Percentiles rank a stretch among this genome's conserved stretches.
These are phyloP conservation scores for Clarireedia hainanense DNA, from an alignment of 2,329 filamentous ascomycete species.

Conservation along the genomic window DNA sequence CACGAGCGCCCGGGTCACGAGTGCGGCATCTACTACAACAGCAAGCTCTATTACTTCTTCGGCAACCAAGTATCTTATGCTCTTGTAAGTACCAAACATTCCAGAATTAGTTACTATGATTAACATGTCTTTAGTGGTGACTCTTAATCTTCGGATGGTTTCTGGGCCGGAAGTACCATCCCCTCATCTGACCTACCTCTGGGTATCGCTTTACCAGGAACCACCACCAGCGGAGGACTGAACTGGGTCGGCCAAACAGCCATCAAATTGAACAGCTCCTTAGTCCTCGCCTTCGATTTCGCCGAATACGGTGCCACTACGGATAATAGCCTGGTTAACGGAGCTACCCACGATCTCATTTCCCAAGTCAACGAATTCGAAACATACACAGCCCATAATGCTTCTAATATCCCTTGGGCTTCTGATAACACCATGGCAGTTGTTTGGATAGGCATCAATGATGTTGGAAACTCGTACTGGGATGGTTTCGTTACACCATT, in stretches of 20 bases:
- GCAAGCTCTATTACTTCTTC: neutral
- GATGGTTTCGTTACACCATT: neutral
- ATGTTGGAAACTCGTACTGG: slow-evolving; percentile 3
- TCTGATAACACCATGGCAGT: neutral
- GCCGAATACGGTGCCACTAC: slow-evolving; percentile 4
- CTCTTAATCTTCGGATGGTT: slow-evolving; percentile 1
- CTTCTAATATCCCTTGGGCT: neutral
- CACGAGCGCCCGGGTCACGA: too few species aligned
- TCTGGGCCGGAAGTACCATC: neutral
- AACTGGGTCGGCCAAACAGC: neutral
- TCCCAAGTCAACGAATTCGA: neutral
- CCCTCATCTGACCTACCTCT: neutral
- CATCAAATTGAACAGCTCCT: neutral
- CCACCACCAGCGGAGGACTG: neutral
- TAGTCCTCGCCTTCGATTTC: neutral
- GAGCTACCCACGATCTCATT: neutral
- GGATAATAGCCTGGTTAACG: neutral
- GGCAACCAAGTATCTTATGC: slow-evolving; percentile 4
- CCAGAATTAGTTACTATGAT: neutral
- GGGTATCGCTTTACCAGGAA: neutral
- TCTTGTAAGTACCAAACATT: neutral
- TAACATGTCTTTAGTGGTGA: neutral
- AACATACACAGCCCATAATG: neutral
- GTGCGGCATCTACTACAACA: neutral
- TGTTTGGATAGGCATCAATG: slow-evolving; percentile 2